These are phyloP conservation scores for Glaciozyma antarctica DNA, from an alignment of 768 basidiomycete species.

Conservation along the genomic window DNA sequence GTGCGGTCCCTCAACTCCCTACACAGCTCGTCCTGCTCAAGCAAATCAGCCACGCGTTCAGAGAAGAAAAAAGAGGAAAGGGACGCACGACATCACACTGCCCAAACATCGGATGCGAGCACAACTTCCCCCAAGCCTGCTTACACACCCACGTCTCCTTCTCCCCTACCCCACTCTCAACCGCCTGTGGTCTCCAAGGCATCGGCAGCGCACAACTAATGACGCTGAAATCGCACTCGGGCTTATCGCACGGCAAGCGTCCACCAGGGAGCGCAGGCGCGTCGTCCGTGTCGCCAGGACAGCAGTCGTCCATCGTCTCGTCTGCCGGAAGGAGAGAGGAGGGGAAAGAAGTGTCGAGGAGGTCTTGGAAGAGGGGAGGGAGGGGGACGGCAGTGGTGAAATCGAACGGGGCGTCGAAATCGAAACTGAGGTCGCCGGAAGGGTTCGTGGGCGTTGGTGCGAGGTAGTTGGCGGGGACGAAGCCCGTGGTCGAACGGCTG, in stretches of 20 bases:
- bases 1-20: constrained; percentile 20
- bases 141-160: constrained; percentile 25
- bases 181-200: constrained; percentile 29
- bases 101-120: constrained; percentile 23
- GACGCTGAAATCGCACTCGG: constrained; percentile 27
- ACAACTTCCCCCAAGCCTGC: constrained; percentile 30
- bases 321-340: background rate
- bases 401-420: constrained; percentile 31
- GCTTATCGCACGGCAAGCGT: constrained; percentile 29
- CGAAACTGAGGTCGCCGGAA: constrained; percentile 2
- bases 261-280: background rate
- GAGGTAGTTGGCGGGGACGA: background rate
- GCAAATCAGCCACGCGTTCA: background rate
- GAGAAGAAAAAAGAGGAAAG: background rate
- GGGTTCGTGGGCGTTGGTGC: too few relatives aligned
- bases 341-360: constrained; percentile 2
- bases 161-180: background rate
- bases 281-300: constrained; percentile 19
- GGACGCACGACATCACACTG: constrained; percentile 21
- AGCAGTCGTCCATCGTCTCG: background rate
- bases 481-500: too few relatives aligned
- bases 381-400: constrained; percentile 15
- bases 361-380: constrained; percentile 14
- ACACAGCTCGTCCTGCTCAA: constrained; percentile 28
- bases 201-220: constrained; percentile 19